Base-by-base conservation (phyloP, 768 basidiomycete species). In the Amylocystis lapponica region DNA sequence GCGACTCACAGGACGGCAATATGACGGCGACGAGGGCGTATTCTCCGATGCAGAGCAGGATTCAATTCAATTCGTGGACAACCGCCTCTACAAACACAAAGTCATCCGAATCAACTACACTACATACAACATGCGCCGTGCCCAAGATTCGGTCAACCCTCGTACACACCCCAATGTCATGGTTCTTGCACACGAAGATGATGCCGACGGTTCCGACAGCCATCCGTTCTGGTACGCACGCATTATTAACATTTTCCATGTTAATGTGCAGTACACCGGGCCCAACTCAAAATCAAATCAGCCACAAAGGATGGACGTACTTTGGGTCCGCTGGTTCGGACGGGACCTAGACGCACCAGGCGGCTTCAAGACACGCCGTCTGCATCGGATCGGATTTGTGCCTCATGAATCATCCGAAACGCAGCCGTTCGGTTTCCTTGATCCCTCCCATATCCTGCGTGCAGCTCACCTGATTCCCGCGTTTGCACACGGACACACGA, bases 381-480 rank as follows among this genome's bases (percentile, higher is more conserved):
- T 75, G 0, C 69, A 64, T 14, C 53, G 61, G 4, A 30, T 78
- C 14, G 63, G 61, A 0, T 78, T 74, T 49, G 47, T 75, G n/a
- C n/a, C n/a, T n/a, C n/a, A n/a, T n/a, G n/a, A n/a, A n/a, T n/a
- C n/a, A 5, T 37, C 55, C 0, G 59, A 62, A 17, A 27, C 39
- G 0, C 48, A 51, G 2, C 58, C 67, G 3, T 77, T 74, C 43
- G 66, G 73, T 0, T 77, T 78, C 36, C 21, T 77, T 0, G 62
- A 77, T 47, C 76, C 75, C 0, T 42, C 46, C 0, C 48, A 55
- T 0, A 61, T 78, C 4, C 51, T 78, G 22, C 55, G 66, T 0
- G 66, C 55, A 0, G 55, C 49, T 2, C 73, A 78, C 46, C 47
- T 77, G 1, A 63, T 76, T 9, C 75, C 73, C 0, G 67, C 55